These are phyloP conservation scores for Jaenimonas drosophilae DNA, from an alignment of 208 protist species.

Conservation along the genomic window DNA sequence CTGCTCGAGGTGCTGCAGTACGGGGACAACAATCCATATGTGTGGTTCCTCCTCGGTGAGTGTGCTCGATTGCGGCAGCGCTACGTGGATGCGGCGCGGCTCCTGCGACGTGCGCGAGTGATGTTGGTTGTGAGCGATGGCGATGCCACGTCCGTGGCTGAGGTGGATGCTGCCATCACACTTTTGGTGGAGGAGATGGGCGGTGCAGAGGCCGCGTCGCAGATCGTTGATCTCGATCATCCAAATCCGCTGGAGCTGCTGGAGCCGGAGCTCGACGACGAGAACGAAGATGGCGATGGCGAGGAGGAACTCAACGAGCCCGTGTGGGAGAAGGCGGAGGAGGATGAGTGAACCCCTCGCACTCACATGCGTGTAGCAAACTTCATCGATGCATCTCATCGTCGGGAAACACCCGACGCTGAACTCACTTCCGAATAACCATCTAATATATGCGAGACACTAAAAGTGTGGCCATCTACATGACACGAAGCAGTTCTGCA, in stretches of 20 bases:
- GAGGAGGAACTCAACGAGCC: conserved; percentile 43
- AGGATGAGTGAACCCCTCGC: too few species aligned
- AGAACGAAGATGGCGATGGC: conserved; percentile 23
- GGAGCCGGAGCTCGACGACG: conserved; percentile 44
- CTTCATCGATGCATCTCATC: too few species aligned
- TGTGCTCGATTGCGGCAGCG: conserved; percentile 65
- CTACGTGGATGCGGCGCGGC: conserved; percentile 62
- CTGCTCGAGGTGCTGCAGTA: conserved; percentile 82
- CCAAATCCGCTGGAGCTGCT: conserved; percentile 79
- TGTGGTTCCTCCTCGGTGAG: conserved; percentile 90
- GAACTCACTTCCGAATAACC: too few species aligned
- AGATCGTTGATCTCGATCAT: conserved; percentile 70
- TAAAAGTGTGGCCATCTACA: too few species aligned
- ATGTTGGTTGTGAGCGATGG: conserved; percentile 66
- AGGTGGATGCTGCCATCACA: conserved; percentile 71
- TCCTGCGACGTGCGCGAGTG: conserved; percentile 72
- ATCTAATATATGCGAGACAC: too few species aligned
- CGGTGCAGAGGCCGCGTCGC: conserved; percentile 50
- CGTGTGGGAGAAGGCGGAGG: conserved; percentile 54
- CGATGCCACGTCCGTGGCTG: conserved; percentile 38
- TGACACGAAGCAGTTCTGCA: too few species aligned
- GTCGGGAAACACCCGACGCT: too few species aligned
- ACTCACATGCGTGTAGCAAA: too few species aligned
- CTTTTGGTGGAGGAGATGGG: conserved; percentile 85
- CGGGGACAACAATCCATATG: conserved; percentile 87